Evolutionary conservation across 2,329 filamentous ascomycete species (phyloP), one percentile per base, ranked within the genome.

Genomic region (Claviceps capensis): DNA sequence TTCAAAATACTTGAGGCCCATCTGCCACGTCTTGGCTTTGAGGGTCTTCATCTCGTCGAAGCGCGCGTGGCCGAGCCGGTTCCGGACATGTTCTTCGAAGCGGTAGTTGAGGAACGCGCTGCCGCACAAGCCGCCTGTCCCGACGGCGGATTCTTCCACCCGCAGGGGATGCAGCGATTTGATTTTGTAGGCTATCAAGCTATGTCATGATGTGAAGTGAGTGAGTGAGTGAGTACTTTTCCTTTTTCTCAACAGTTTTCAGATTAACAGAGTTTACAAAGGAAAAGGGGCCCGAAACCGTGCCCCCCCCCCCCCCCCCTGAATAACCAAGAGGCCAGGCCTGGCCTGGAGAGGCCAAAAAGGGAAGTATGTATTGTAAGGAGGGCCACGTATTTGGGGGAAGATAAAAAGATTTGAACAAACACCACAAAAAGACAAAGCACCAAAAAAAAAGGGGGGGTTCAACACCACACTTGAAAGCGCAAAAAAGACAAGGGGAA

Each of bases 101-200:
- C 86, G 72, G 61, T 88, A 88, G 64, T 90, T 89, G 48, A 91
- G 69, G 55, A 91, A 89, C 0, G 84, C 85, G 54, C 83, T 88
- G 6, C 86, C 86, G 58, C 86, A 90, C 0, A 90, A 70, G 0
- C 83, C 85, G 17, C 87, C 86, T 0, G 85, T 88, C 16, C 87
- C 86, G 1, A 89, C 83, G 1, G 85, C 86, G 1, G 83, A 88
- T 63, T 91, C 86, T 59, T 89, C 84, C 0, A 91, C 83, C 16
- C 78, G 74, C 11, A 91, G 68, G 0, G 86, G 86, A 52, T 79
- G 79, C 7, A 88, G 65, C 2, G 85, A 85, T 49, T 83, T 83
- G 55, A 91, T 86, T 59, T 86, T 85, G 66, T 91, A 91, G 1
- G 86, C 85, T 56, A 91, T 91, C 44, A 90, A 68, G 61, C 77